Evolutionary conservation across 192 early-diverging fungal genomes (phyloP), one percentile per base, ranked within the genome.

Genomic region (Coemansia biformis): DNA sequence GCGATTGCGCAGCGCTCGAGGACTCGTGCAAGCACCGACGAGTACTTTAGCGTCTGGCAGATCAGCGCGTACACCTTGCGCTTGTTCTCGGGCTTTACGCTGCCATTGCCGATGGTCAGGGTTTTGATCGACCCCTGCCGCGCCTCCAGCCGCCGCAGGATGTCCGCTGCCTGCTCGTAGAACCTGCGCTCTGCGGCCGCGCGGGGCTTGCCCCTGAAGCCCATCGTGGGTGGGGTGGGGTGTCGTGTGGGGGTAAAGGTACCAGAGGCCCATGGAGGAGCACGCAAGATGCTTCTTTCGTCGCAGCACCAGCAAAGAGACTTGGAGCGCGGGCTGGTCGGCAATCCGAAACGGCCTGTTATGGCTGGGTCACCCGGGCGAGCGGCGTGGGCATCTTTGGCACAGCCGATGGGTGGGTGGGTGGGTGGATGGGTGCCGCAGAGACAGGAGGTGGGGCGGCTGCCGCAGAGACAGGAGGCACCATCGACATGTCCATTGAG

Each of bases 41-140:
- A 43, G 32, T 60, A 82, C 75, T 92, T 92, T 29, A 96, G 76
- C 1, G 93, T 89, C 65, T 96, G 89, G 77, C 92, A 93, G 26
- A 96, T 80, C 44, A 96, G 66, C 3, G 89, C 92, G 44, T 91
- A 92, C 73, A 92, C 80, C 37, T 79, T 78, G 54, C 89, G 91
- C 76, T 94, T 94, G 44, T 86, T 76, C 9, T 78, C 72, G 23
- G 55, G n/a, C 18, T 46, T 41, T 30, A 88, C 76, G 29, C 76
- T 54, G 32, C 65, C 50, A 68, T 82, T 81, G 19, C 83, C 84
- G 30, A 90, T 57, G 2, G 85, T 83, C 39, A 93, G 64, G 16
- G 72, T 78, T 48, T 90, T 89, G 41, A 95, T 85, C 14, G 88
- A 87, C 17, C 90, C 88, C 48, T 85, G 68, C 30, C 85, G 81